These are phyloP conservation scores for Penicillium capsulatum DNA, from an alignment of 2,329 filamentous ascomycete species.

Conservation along the genomic window DNA sequence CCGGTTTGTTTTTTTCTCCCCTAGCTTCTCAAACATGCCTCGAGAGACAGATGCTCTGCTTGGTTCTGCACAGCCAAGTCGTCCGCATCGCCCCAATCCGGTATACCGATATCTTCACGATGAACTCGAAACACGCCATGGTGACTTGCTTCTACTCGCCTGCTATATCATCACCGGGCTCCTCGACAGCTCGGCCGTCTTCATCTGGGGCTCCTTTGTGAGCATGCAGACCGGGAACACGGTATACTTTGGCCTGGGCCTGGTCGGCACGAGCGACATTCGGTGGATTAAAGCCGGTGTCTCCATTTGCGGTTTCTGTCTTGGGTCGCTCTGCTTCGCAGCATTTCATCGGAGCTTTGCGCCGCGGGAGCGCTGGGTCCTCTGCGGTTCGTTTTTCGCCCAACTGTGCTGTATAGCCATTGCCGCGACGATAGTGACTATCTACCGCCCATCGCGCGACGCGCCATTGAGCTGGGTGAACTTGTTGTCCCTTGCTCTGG, in stretches of 20 bases:
- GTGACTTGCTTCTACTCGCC: conserved; percentile 63
- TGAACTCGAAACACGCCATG: conserved; percentile 54
- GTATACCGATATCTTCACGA: too few species aligned
- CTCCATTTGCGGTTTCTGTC: conserved; percentile 66
- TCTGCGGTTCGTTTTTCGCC: conserved; percentile 49
- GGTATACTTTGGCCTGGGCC: conserved; percentile 70
- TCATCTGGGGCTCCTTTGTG: conserved; percentile 74
- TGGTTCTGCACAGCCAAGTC: too few species aligned
- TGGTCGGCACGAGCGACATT: conserved; percentile 49
- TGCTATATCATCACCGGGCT: conserved; percentile 75
- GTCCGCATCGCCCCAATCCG: too few species aligned
- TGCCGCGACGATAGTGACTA: conserved; percentile 54
- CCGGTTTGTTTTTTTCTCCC: too few species aligned
- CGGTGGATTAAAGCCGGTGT: conserved; percentile 69
- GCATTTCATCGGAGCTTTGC: conserved; percentile 58
- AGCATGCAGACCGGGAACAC: conserved; percentile 87
- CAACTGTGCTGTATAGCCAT: conserved; percentile 51
- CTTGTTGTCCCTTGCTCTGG: conserved; percentile 61
- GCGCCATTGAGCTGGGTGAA: conserved; percentile 53
- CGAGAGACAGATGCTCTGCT: too few species aligned
- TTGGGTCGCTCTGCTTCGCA: conserved; percentile 68
- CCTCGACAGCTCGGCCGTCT: conserved; percentile 69
- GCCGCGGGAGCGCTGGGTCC: conserved; percentile 42
- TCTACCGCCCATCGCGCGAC: conserved; percentile 44
- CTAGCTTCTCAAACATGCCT: too few species aligned